Percentiles rank a stretch among this genome's conserved stretches.
phyloP scores from a whole-genome alignment of 139 green algal genomes.

The Chlorella sp. region DNA sequence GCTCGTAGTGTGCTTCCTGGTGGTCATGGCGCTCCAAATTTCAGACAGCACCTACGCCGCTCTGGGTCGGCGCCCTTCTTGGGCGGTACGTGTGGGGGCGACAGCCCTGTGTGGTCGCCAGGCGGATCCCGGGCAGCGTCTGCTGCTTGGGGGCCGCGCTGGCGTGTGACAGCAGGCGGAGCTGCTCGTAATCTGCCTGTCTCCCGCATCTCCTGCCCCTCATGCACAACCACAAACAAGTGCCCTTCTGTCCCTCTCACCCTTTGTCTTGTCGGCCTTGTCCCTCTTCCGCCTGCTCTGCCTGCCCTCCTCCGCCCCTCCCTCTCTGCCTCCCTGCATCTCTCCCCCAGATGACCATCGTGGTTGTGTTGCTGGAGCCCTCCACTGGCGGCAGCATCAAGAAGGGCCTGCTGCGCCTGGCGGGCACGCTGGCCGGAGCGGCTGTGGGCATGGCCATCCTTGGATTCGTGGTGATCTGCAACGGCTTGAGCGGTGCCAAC shows the following conservation, averaged over 20 bases:
- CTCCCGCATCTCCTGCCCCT: not conserved
- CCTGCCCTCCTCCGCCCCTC: too few species aligned
- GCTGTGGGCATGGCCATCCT: slow-evolving; percentile 4
- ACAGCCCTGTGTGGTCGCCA: not conserved
- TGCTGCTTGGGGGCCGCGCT: not conserved
- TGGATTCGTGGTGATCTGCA: not conserved
- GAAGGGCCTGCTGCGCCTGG: slow-evolving; percentile 23
- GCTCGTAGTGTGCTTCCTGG: not conserved
- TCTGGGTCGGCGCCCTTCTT: not conserved
- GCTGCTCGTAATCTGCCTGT: not conserved
- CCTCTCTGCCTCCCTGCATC: not conserved
- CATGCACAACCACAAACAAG: too few species aligned
- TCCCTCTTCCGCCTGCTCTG: too few species aligned
- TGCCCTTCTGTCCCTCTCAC: too few species aligned
- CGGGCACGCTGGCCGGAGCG: slow-evolving; percentile 12
- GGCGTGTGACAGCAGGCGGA: not conserved
- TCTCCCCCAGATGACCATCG: not conserved
- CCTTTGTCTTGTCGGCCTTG: too few species aligned
- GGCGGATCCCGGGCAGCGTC: not conserved
- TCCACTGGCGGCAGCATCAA: slow-evolving; percentile 1
- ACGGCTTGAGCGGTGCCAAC: not conserved
- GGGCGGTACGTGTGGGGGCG: not conserved
- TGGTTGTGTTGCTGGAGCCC: not conserved
- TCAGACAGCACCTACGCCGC: not conserved
- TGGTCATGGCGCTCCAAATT: slow-evolving; percentile 4